Base-by-base conservation (phyloP, 148 eudicot species). In the Polygonum aviculare region DNA sequence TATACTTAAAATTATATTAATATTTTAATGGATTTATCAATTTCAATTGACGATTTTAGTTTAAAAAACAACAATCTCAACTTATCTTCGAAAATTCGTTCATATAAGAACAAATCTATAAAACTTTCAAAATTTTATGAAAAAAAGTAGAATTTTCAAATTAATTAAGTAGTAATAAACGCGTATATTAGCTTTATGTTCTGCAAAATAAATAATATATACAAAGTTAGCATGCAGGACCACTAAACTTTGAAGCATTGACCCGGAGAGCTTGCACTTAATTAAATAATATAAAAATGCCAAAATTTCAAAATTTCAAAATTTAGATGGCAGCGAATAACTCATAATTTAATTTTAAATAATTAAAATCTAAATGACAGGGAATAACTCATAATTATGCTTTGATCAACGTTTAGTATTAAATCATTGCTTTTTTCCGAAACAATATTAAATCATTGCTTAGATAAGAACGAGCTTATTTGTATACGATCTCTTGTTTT, bases 321-420 rank as follows among this genome's bases (percentile, higher is more conserved):
- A 3, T 63, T 44, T 44, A 44, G 6, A 44, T 44, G 10, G 9
- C 45, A 41, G 45, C 0, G 45, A 41, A 41, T 41, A 41, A 41
- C 47, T 44, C 47, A 44, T 44, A 44, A 44, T 44, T 44, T 0
- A 63, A 63, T 11, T 63, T 31, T 33, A 63, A 63, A 63, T 63
- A 26, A 44, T 44, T 44, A 7, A 63, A 63, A 31, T 63, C 33
- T 33, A 63, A 63, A 63, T 63, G 40, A 60, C 69, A 63, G 40
- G 33, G 38, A 63, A 63, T 63, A 63, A 63, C 40, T 57, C 39
- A 33, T 63, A 63, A 63, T 31, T 63, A 14, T 63, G 69, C 69
- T 60, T 60, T 60, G 38, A 60, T 60, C 69, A 21, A 57, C 38
- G 31, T 26, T 26, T 2, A 62, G 12, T 60, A 26, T 62, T 26